Evolutionary conservation across 192 early-diverging fungal genomes (phyloP).

Genomic region (Coemansia brasiliensis): DNA sequence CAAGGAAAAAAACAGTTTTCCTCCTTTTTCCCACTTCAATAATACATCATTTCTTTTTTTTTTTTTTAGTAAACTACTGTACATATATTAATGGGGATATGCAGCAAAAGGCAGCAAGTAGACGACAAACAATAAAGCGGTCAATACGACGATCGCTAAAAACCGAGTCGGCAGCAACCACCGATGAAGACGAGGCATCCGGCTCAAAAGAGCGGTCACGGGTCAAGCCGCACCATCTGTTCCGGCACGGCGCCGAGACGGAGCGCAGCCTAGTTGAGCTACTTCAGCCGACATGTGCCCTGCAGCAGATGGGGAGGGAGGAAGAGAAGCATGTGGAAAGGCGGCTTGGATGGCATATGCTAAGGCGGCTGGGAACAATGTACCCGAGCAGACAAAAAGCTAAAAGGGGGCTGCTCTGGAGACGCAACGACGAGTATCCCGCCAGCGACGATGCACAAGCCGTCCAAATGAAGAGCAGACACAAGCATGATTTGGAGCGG

Average conservation of each 20-base stretch:
- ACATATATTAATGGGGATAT: neutral
- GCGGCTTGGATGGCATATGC: conserved; percentile 9
- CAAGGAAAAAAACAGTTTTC: too few relatives aligned
- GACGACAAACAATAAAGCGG: conserved; percentile 14
- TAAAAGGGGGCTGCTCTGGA: neutral
- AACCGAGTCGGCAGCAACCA: conserved; percentile 5
- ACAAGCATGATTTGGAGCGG: conserved; percentile 15
- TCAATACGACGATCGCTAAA: conserved; percentile 19
- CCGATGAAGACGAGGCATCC: neutral
- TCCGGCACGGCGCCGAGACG: neutral
- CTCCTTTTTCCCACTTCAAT: neutral
- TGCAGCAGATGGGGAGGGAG: conserved; percentile 5
- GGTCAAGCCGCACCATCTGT: neutral
- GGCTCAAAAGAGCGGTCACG: neutral
- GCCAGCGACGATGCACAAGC: conserved; percentile 33
- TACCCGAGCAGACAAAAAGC: neutral
- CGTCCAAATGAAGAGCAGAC: conserved; percentile 15
- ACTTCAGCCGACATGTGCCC: conserved; percentile 8
- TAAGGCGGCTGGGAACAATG: conserved; percentile 8
- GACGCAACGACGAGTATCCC: conserved; percentile 21
- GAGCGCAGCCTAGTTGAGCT: conserved; percentile 24
- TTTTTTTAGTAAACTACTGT: neutral
- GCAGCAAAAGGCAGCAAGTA: conserved; percentile 8
- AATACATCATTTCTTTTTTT: neutral
- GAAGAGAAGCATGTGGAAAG: neutral